Base-by-base conservation (phyloP, 768 basidiomycete genomes). In the Pleurotus djamor region DNA sequence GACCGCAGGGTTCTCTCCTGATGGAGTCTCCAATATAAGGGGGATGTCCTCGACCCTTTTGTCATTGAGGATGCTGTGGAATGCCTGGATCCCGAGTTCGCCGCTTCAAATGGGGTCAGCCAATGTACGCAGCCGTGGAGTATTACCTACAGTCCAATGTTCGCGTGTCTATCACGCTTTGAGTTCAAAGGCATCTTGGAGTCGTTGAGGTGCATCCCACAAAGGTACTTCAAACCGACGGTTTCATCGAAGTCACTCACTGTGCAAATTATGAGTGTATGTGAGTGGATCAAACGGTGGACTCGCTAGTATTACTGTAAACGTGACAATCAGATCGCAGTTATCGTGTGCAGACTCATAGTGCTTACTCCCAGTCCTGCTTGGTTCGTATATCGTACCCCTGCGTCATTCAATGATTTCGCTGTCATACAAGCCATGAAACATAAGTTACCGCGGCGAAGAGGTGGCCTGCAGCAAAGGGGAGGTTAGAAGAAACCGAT, bases 141-240 rank as follows among this genome's bases (percentile, higher is more conserved):
- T 34, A 45, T 2, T 12, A 35, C 89, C 62, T 66, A 91, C 89
- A 91, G 69, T 17, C 94, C 94, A 38, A 95, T 87, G 61, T 92
- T 94, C 69, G 93, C 86, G 64, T 95, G 94, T 41, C 91, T 73
- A 65, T 95, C 94, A 63, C 84, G 87, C 64, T 81, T 87, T 10
- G 88, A 87, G 3, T 77, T 81, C 10, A 84, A 76, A 1, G 73
- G 76, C 7, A 80, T 81, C 69, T 92, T 91, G 10, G 89, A 90
- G 68, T 94, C 93, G 67, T 96, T 96, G 48, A 94, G 68, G 66
- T 96, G 94, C 83, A 94, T 88, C 1, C 88, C 93, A 3, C 84
- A 80, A 13, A 95, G 83, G 67, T 92, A 94, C 10, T 77, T 68
- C 28, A 91, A 65, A 1, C 94, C 91, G 3, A 96, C 78, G 60